Conservation (phyloP, 176 grass and related monocot genomes). For the Aegilops tauschii region DNA sequence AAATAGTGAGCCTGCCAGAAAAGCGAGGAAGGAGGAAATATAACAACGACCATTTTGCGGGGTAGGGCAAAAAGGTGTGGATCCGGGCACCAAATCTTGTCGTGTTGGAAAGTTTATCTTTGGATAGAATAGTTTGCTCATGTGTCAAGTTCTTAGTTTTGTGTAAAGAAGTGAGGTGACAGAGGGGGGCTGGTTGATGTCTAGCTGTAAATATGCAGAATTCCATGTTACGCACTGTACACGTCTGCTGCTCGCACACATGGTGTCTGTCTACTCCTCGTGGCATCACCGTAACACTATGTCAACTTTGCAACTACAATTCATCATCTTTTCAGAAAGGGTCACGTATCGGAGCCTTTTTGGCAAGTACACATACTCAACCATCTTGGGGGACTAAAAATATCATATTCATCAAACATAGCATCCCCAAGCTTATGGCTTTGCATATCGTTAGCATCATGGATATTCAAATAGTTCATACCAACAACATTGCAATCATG, state of each 20-base stretch:
- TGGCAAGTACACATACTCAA: too few relatives aligned
- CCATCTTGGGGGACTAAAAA: too few relatives aligned
- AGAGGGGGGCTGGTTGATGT: background rate
- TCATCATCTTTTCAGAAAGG: too few relatives aligned
- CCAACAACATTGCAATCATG: too few relatives aligned
- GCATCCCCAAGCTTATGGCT: too few relatives aligned
- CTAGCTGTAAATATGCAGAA: constrained; percentile 17
- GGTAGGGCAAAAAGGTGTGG: background rate
- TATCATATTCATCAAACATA: too few relatives aligned
- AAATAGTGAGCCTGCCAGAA: background rate
- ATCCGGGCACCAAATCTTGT: constrained; percentile 18
- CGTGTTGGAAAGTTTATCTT: constrained; percentile 17
- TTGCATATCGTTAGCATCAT: too few relatives aligned
- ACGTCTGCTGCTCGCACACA: constrained; percentile 11
- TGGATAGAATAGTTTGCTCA: background rate
- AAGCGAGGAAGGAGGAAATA: constrained; percentile 5
- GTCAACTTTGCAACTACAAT: too few relatives aligned
- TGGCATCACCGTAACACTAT: background rate
- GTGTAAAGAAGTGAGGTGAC: background rate
- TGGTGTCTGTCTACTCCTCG: background rate
- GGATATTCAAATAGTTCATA: too few relatives aligned
- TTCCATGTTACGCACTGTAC: constrained; percentile 4
- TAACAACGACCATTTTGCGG: background rate
- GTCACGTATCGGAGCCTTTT: too few relatives aligned
- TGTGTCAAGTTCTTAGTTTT: constrained; percentile 26